Percentiles rank a stretch among this genome's conserved stretches.
Evolutionary conservation across 139 green algal genomes (phyloP).

Genomic region (Volvox reticuliferus): DNA sequence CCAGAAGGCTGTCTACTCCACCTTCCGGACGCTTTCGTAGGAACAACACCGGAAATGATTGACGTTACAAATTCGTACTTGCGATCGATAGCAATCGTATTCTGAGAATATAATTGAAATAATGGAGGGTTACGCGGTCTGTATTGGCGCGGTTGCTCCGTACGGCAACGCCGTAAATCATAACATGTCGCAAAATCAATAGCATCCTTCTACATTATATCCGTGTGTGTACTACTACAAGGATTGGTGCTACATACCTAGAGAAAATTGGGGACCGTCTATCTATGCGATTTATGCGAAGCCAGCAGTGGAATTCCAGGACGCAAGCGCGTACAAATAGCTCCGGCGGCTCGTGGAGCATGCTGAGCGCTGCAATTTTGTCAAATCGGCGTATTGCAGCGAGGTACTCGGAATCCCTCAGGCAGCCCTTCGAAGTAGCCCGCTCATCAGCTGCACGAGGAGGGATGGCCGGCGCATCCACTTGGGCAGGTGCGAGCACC

Average conservation of each 20-base stretch:
- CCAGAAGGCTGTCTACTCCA: background rate
- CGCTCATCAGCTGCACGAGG: background rate
- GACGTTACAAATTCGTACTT: too few relatives aligned
- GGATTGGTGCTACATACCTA: too few relatives aligned
- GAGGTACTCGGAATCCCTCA: background rate
- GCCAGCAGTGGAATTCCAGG: background rate
- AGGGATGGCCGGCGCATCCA: background rate
- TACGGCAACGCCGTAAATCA: background rate
- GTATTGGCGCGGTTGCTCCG: too few relatives aligned
- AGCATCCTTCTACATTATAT: too few relatives aligned
- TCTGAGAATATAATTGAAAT: too few relatives aligned
- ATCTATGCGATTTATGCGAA: background rate
- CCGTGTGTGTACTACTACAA: too few relatives aligned
- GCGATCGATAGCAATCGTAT: too few relatives aligned
- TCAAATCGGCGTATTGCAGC: background rate
- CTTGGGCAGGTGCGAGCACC: background rate
- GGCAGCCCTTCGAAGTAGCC: background rate
- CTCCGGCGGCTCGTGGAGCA: background rate
- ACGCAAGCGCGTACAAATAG: background rate
- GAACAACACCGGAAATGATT: too few relatives aligned
- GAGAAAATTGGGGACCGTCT: background rate
- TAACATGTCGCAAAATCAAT: background rate
- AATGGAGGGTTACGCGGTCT: too few relatives aligned
- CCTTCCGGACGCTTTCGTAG: slow-evolving; percentile 7
- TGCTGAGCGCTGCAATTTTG: background rate